A percentile compares a stretch with the other conserved stretches of the same genome.
These are phyloP conservation scores for Kodamaea nitidulidarum DNA, from an alignment of 805 yeast species.

Conservation along the genomic window DNA sequence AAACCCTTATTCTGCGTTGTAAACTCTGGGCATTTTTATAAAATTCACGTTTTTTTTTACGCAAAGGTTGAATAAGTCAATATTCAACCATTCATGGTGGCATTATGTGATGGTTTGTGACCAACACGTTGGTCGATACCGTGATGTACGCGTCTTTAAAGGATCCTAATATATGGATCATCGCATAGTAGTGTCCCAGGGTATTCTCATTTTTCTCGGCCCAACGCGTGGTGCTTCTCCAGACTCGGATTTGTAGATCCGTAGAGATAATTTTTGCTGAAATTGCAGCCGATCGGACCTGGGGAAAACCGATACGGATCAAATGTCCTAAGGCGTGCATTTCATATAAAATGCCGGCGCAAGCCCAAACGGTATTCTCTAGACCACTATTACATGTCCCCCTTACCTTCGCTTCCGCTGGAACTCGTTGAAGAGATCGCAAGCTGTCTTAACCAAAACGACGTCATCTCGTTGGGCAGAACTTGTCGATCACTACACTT, in stretches of 20 bases:
- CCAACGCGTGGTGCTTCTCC: constrained; percentile 3
- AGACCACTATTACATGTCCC: not conserved
- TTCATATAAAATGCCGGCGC: not conserved
- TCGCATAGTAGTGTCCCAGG: no score
- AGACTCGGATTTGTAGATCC: constrained; percentile 4
- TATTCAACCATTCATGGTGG: no score
- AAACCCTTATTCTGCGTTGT: not conserved
- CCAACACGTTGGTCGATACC: no score
- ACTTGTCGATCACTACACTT: constrained; percentile 6
- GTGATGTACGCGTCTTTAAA: no score
- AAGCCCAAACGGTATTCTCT: not conserved
- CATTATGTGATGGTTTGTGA: no score
- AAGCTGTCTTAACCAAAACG: constrained; percentile 11
- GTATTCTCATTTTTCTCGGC: no score
- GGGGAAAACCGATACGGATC: constrained; percentile 9
- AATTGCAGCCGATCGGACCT: constrained; percentile 7
- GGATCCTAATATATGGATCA: no score
- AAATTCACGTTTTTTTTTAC: not conserved
- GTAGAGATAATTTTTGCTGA: constrained; percentile 1
- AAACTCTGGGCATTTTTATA: not conserved
- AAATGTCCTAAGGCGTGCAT: not conserved
- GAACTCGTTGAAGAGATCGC: constrained; percentile 11
- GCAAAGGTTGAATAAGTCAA: no score
- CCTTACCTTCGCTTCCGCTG: constrained; percentile 6
- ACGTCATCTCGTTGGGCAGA: constrained; percentile 9